These are phyloP conservation scores for Monosporascus sp. DNA, from an alignment of 2,329 filamentous ascomycete species.

Conservation along the genomic window DNA sequence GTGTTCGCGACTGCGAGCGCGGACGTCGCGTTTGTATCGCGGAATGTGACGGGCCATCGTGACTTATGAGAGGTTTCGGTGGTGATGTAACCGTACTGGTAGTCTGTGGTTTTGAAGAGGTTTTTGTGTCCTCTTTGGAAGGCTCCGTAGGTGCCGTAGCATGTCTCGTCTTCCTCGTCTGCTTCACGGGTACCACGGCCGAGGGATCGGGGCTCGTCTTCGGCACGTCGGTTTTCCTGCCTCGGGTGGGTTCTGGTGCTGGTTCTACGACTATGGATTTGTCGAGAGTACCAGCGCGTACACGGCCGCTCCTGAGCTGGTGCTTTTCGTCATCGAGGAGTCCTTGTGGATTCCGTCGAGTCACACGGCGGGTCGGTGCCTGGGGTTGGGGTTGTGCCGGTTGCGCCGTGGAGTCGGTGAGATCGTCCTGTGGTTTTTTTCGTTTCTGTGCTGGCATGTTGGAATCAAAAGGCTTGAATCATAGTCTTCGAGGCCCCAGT, in stretches of 20 bases:
- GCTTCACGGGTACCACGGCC: slow-evolving; percentile 1
- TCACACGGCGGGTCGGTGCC: slow-evolving; percentile 19
- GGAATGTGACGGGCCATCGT: neutral
- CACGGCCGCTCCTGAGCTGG: slow-evolving; percentile 21
- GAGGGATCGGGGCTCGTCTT: slow-evolving; percentile 5
- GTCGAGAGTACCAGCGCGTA: slow-evolving; percentile 12
- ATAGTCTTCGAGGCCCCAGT: too few relatives aligned
- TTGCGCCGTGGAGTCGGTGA: slow-evolving; percentile 3
- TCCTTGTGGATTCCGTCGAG: slow-evolving; percentile 19
- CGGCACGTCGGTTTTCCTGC: slow-evolving; percentile 11
- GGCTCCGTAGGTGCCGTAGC: neutral
- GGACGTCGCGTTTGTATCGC: neutral
- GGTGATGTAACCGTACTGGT: neutral
- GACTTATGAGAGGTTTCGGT: neutral
- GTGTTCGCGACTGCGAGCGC: neutral
- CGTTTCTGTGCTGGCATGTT: slow-evolving; percentile 26
- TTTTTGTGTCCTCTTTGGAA: slow-evolving; percentile 11
- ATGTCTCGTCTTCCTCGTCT: slow-evolving; percentile 11
- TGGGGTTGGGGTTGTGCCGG: neutral
- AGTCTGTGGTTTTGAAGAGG: slow-evolving; percentile 1
- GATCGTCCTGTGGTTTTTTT: slow-evolving; percentile 21
- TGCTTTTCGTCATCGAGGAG: slow-evolving; percentile 9
- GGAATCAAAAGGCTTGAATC: neutral
- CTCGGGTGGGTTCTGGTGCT: slow-evolving; percentile 1
- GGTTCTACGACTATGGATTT: slow-evolving; percentile 1